These are phyloP conservation scores for Solanum pinnatisectum DNA, from an alignment of 257 asterid species.

Conservation along the genomic window DNA sequence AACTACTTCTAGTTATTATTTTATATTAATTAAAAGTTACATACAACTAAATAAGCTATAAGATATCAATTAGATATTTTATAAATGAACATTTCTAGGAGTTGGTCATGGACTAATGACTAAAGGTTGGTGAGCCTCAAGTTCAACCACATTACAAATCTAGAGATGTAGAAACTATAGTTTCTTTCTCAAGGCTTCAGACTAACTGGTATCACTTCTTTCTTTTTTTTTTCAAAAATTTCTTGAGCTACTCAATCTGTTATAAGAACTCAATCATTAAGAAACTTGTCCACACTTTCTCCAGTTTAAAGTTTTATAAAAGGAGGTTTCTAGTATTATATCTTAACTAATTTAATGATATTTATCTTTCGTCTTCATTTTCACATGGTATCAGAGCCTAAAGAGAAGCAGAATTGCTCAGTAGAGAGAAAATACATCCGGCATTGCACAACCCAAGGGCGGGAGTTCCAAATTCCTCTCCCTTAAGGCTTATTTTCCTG, in stretches of 20 bases:
- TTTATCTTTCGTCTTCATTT: background rate
- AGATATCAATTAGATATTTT: too few relatives aligned
- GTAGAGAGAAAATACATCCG: background rate
- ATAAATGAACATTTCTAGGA: background rate
- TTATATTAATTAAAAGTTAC: too few relatives aligned
- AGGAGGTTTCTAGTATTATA: background rate
- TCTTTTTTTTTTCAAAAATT: background rate
- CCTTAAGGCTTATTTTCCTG: background rate
- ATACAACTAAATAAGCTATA: background rate
- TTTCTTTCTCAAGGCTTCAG: background rate
- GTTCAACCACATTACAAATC: background rate
- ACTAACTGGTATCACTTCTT: background rate
- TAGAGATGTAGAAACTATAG: background rate
- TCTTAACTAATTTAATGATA: background rate
- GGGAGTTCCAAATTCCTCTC: background rate
- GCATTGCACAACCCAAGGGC: background rate
- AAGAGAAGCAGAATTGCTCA: background rate
- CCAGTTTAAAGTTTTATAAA: background rate
- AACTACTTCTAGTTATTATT: background rate
- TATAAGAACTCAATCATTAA: background rate
- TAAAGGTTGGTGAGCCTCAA: background rate
- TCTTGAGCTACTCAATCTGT: background rate
- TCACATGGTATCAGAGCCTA: background rate
- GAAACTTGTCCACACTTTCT: background rate
- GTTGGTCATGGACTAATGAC: background rate